Base-by-base conservation (phyloP, 2,329 filamentous ascomycete genomes). In the Aphanoascus verrucosus region DNA sequence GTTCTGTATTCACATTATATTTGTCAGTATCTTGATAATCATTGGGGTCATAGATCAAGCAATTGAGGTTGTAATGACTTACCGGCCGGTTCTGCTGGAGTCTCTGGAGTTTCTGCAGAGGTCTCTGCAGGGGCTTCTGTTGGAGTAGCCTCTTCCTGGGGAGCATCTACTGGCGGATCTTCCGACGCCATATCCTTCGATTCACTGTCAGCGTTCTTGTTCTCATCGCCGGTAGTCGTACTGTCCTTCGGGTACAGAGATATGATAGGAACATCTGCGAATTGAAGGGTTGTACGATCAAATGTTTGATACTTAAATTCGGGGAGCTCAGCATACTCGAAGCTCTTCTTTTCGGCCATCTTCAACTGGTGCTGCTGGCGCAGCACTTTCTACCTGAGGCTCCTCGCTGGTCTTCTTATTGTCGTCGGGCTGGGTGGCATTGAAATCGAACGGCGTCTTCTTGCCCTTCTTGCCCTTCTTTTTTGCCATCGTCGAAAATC, bases 251-350 rank as follows among this genome's bases (percentile, higher is more conserved):
- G 57, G 62, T 60, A 60, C 56, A 62, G 53, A 62, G 61, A 55
- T 59, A 58, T 54, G 55, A 71, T 64, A 61, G 67, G 64, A 61
- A 69, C 65, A 59, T 60, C 65, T 60, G 64, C 65, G 57, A 64
- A 71, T 60, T 63, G 57, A 52, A 65, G 58, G 58, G 69, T 69
- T 57, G 64, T 58, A 63, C 57, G 65, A 62, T 74, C 69, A 63
- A 69, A 65, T 52, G 62, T 65, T 61, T 72, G 69, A 64, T 73
- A 74, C 59, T 68, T 57, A 64, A 66, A 73, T 54, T 59, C 57
- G 63, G 70, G 65, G 64, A 72, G 58, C 53, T 69, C 56, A 65
- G 70, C 72, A 68, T 74, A 74, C 71, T 69, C 62, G 62, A 62
- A 66, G 53, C 49, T 56, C 53, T 37, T 52, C 35, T 49, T 60